phyloP scores from a whole-genome alignment of 2,329 filamentous ascomycete genomes.

The Penicillium olsonii region DNA sequence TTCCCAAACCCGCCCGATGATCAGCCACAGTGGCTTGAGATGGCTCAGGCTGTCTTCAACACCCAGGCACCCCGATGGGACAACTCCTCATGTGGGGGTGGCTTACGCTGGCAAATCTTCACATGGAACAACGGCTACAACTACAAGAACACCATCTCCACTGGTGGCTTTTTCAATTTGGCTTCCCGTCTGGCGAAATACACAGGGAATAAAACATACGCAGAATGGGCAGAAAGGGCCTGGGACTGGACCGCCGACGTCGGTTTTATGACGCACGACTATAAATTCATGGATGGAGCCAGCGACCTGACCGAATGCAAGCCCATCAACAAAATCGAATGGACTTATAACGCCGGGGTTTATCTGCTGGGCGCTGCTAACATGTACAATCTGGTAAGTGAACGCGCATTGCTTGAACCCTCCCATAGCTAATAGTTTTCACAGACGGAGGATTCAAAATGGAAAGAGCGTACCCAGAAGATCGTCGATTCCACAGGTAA shows the following conservation, averaged over 20 bases:
- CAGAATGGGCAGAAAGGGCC: conserved; percentile 68
- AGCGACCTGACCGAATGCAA: conserved; percentile 55
- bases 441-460: conserved; percentile 49
- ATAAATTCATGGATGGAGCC: conserved; percentile 58
- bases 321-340: conserved; percentile 54
- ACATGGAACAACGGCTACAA: conserved; percentile 36
- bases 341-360: conserved; percentile 60
- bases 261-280: conserved; percentile 53
- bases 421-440: not conserved
- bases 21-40: conserved; percentile 72
- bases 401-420: too few species aligned
- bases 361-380: conserved; percentile 57
- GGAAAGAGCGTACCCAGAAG: conserved; percentile 52
- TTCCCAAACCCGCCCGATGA: conserved; percentile 49
- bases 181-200: conserved; percentile 33
- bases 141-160: conserved; percentile 39
- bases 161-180: conserved; percentile 35
- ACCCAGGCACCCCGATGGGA: conserved; percentile 74
- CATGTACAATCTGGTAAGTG: conserved; percentile 56
- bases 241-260: conserved; percentile 58
- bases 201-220: conserved; percentile 34
- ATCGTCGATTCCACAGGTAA: conserved; percentile 58
- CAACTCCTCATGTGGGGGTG: conserved; percentile 65
- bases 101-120: conserved; percentile 53
- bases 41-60: conserved; percentile 79